Evolutionary conservation across 495 filamentous ascomycete species (phyloP).

Genomic region (Penicillium desertorum): DNA sequence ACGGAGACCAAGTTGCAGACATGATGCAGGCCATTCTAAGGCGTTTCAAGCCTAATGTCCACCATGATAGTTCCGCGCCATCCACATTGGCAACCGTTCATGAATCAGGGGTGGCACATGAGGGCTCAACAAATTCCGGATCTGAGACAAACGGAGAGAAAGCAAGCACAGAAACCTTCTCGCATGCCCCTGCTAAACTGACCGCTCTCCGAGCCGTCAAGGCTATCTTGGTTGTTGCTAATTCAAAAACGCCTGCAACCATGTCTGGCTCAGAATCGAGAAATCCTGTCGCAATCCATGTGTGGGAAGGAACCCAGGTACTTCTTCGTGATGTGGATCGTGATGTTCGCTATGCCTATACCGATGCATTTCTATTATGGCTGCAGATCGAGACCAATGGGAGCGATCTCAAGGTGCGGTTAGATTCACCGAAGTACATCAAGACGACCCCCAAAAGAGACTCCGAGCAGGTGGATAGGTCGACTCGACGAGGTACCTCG

Average conservation of each 20-base stretch:
- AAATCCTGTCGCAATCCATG: constrained; percentile 68
- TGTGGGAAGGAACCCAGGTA: constrained; percentile 93
- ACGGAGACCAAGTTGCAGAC: constrained; percentile 88
- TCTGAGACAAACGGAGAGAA: constrained; percentile 28
- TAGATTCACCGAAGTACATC: constrained; percentile 50
- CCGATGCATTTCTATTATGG: constrained; percentile 79
- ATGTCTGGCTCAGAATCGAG: constrained; percentile 63
- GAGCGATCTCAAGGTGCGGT: constrained; percentile 60
- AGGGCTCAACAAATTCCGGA: constrained; percentile 6
- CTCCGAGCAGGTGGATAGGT: constrained; percentile 48
- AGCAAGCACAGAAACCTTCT: constrained; percentile 55
- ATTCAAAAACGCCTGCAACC: constrained; percentile 58
- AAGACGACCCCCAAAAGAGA: constrained; percentile 35
- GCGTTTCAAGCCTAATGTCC: constrained; percentile 65
- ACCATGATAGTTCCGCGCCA: constrained; percentile 35
- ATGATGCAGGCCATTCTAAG: constrained; percentile 79
- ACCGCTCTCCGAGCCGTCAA: constrained; percentile 79
- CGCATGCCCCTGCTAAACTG: constrained; percentile 68
- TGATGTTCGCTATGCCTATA: constrained; percentile 77
- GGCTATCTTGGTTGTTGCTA: constrained; percentile 75
- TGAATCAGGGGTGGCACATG: constrained; percentile 23
- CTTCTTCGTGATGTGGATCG: constrained; percentile 74
- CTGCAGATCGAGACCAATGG: constrained; percentile 73
- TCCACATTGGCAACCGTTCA: constrained; percentile 46
- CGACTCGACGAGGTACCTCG: constrained; percentile 57